These are phyloP conservation scores for Mycena rebaudengoi DNA, from an alignment of 768 basidiomycete genomes.

Conservation along the genomic window DNA sequence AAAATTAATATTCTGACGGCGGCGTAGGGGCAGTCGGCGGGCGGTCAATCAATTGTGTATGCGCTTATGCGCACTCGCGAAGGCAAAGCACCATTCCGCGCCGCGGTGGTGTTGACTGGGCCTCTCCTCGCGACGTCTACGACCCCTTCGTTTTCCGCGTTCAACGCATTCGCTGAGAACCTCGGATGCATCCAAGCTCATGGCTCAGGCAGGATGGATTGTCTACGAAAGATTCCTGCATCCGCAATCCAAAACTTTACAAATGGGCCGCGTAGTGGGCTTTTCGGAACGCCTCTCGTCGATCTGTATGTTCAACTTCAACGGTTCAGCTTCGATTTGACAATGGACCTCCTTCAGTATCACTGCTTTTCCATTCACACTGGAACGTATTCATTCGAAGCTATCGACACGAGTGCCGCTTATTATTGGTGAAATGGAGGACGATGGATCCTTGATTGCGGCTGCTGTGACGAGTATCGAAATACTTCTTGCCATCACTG, in stretches of 20 bases:
- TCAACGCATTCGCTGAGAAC: conserved; percentile 10
- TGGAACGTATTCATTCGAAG: too few species aligned
- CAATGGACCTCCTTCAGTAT: conserved; percentile 7
- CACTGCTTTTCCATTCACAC: too few species aligned
- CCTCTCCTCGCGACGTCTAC: background rate
- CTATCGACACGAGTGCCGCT: too few species aligned
- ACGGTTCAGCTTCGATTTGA: background rate
- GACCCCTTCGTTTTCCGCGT: background rate
- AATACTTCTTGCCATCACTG: too few species aligned
- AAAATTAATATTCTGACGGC: too few species aligned
- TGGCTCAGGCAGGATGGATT: conserved; percentile 25
- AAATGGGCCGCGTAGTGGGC: conserved; percentile 18
- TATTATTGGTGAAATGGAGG: too few species aligned
- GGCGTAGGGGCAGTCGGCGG: conserved; percentile 11
- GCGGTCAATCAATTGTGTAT: background rate
- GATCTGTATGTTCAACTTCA: conserved; percentile 14
- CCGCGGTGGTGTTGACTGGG: conserved; percentile 3
- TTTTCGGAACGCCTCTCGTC: conserved; percentile 12
- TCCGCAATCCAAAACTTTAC: conserved; percentile 21
- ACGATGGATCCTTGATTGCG: conserved; percentile 18
- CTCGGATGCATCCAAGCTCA: conserved; percentile 28
- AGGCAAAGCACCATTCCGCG: conserved; percentile 4
- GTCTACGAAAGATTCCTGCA: conserved; percentile 31
- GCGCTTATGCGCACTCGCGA: conserved; percentile 8
- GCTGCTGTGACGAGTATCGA: background rate